Conservation (phyloP, 192 early-diverging fungal species). For the Linnemannia schmuckeri region DNA sequence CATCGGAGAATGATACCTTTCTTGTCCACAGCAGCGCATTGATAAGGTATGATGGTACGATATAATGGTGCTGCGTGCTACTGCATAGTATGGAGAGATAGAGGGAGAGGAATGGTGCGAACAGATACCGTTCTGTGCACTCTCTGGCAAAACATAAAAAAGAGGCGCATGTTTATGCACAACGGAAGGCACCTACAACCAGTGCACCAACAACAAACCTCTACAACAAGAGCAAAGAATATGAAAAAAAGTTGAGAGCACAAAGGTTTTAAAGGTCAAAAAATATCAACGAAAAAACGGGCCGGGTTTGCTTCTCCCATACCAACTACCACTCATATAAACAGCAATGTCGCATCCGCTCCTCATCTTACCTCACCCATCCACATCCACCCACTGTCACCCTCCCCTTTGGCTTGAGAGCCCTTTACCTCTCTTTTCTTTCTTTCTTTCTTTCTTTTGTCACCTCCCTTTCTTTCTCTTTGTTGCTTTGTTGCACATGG, state of each 20-base stretch:
- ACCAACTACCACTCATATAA: not conserved
- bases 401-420: not conserved
- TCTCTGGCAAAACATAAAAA: not conserved
- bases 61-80: too few relatives aligned
- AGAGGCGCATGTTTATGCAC: not conserved
- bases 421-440: not conserved
- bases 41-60: too few relatives aligned
- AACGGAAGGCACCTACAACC: not conserved
- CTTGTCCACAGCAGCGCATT: too few relatives aligned
- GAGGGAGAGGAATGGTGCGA: too few relatives aligned
- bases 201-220: not conserved
- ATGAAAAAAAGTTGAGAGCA: conserved; percentile 4
- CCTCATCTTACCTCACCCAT: not conserved
- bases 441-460: too few relatives aligned
- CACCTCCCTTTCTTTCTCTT: too few relatives aligned
- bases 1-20: too few relatives aligned
- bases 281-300: not conserved
- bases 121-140: too few relatives aligned
- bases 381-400: not conserved
- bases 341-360: not conserved
- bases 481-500: too few relatives aligned
- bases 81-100: too few relatives aligned
- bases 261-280: not conserved
- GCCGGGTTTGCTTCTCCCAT: not conserved
- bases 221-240: not conserved